phyloP scores from a whole-genome alignment of 345 rosid genomes.

The Pseudoturritis turrita region DNA sequence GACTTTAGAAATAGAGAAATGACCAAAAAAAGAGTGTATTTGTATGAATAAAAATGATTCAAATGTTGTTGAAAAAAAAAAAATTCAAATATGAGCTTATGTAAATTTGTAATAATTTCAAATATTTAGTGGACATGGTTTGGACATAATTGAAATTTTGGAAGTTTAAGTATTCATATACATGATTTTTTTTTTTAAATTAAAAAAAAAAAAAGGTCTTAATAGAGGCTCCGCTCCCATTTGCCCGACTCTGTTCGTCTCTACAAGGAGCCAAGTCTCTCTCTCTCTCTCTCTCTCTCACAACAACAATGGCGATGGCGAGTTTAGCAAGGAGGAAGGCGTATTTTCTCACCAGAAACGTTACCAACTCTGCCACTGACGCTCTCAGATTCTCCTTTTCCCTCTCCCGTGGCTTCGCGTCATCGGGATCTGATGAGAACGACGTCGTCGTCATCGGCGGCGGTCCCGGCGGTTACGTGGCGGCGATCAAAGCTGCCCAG shows the following conservation, averaged over 20 bases:
- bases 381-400: slow-evolving; percentile 49
- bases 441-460: slow-evolving; percentile 90
- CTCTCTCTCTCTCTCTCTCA: not conserved
- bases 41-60: not conserved
- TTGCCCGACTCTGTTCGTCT: slow-evolving; percentile 26
- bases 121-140: slow-evolving; percentile 12
- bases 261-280: slow-evolving; percentile 25
- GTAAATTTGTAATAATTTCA: not conserved
- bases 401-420: slow-evolving; percentile 62
- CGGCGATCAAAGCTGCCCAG: slow-evolving; percentile 93
- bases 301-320: slow-evolving; percentile 67
- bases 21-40: not conserved
- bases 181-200: too few relatives aligned
- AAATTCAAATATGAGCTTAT: not conserved
- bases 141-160: not conserved
- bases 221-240: slow-evolving; percentile 4
- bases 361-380: slow-evolving; percentile 38
- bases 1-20: too few relatives aligned
- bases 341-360: slow-evolving; percentile 44
- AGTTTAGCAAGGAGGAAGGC: slow-evolving; percentile 64
- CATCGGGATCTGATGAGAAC: slow-evolving; percentile 81
- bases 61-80: not conserved
- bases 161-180: not conserved
- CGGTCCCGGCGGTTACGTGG: slow-evolving; percentile 94
- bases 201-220: not conserved